These are phyloP conservation scores for Pestalotiopsis sp. DNA, from an alignment of 2,329 filamentous ascomycete genomes.

Conservation along the genomic window DNA sequence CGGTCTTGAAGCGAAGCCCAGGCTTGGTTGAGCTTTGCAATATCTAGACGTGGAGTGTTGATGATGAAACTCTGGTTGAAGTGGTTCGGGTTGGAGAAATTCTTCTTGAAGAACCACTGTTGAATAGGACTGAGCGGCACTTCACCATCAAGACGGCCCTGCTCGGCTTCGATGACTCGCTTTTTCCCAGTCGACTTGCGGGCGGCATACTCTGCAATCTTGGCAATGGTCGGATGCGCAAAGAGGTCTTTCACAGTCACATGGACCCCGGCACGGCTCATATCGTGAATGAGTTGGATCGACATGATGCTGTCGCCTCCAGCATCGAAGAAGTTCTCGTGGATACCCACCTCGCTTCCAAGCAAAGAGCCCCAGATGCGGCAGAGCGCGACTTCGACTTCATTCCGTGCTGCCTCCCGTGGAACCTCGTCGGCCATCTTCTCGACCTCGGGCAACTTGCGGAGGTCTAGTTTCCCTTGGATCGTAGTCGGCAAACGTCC, in stretches of 20 bases:
- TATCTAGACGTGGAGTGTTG: background rate
- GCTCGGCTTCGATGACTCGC: background rate
- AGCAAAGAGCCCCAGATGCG: background rate
- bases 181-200: background rate
- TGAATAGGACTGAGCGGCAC: background rate
- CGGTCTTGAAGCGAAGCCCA: background rate
- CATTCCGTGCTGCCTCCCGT: background rate
- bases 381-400: background rate
- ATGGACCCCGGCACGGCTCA: background rate
- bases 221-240: background rate
- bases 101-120: background rate
- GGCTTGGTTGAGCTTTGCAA: background rate
- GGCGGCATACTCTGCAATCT: background rate
- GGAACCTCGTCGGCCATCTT: background rate
- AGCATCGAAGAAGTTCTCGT: background rate
- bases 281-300: background rate
- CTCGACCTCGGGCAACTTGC: background rate
- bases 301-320: background rate
- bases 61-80: conserved; percentile 1
- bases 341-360: background rate
- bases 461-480: background rate
- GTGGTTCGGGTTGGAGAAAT: background rate
- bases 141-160: background rate
- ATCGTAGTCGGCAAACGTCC: background rate
- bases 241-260: background rate